Evolutionary conservation across 2,329 filamentous ascomycete species (phyloP), one percentile per base, ranked within the genome.

Genomic region (Fonsecaea nubica): DNA sequence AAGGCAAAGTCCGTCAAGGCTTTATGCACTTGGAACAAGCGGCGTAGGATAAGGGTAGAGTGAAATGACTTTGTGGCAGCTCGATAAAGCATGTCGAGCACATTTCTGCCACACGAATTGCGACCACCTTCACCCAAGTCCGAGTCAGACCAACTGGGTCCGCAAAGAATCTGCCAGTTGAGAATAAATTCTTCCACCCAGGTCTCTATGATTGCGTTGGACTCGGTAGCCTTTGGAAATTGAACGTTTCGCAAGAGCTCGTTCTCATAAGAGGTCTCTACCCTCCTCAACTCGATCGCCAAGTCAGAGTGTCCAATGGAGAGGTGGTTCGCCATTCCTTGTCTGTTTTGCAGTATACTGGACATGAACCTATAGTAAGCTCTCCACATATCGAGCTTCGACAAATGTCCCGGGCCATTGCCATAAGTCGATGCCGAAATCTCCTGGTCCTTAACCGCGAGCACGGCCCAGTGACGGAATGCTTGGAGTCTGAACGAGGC

Each of bases 51-150:
- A 9, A 92, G 83, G 1, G 94, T 96, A 1, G 95, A 99, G 78
- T 99, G 95, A 75, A 95, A 99, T 0, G 93, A 97, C 78, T 95
- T 97, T 9, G 91, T 92, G 7, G 94, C 92, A 25, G 93, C 92
- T 45, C 90, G 90, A 78, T 98, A 99, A 6, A 99, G 84, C 33
- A 93, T 91, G 73, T 89, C 93, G 48, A 99, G 85, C 36, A 96
- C 88, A 58, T 89, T 89, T 62, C 90, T 88, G 69, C 91, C 91
- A 18, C 94, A 81, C 25, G 85, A 87, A 74, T 90, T 88, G 72
- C 92, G 91, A 8, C 93, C 93, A 5, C 91, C 92, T 73, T 90
- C 87, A 3, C 92, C 93, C 33, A 97, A 83, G 71, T 97, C 92
- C 62, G 88, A 82, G 69, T 96, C 90, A 50, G 84, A 85, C 93